These are phyloP conservation scores for Neopestalotiopsis sp. DNA, from an alignment of 2,329 filamentous ascomycete genomes.

Conservation along the genomic window DNA sequence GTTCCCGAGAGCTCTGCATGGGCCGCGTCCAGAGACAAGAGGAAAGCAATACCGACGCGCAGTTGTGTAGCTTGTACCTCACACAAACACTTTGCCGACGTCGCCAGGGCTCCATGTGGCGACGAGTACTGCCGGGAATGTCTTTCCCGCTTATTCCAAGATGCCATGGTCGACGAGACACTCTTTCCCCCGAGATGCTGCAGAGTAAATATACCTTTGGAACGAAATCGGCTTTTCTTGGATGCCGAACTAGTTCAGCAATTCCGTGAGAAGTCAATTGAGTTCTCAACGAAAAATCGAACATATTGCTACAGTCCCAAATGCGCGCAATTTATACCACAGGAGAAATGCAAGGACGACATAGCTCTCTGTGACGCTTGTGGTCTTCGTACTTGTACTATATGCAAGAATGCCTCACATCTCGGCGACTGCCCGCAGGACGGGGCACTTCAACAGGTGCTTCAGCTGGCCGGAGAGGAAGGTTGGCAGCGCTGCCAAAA, in stretches of 20 bases:
- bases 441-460: constrained; percentile 40
- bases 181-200: constrained; percentile 64
- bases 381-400: constrained; percentile 48
- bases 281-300: constrained; percentile 52
- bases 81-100: constrained; percentile 15
- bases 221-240: constrained; percentile 42
- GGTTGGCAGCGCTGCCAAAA: constrained; percentile 58
- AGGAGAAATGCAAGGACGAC: constrained; percentile 34
- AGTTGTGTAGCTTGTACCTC: constrained; percentile 27
- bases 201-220: constrained; percentile 44
- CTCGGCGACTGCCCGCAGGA: constrained; percentile 54
- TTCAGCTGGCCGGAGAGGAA: constrained; percentile 45
- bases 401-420: constrained; percentile 56
- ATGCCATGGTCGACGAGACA: constrained; percentile 52
- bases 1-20: constrained; percentile 27
- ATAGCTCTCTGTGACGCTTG: constrained; percentile 51
- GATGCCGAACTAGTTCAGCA: constrained; percentile 35
- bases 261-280: constrained; percentile 52
- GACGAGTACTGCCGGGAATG: constrained; percentile 61
- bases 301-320: constrained; percentile 54
- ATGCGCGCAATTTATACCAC: constrained; percentile 55
- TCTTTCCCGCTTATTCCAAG: constrained; percentile 48
- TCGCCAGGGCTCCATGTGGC: constrained; percentile 29
- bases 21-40: constrained; percentile 23
- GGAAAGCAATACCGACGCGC: constrained; percentile 5